Percentiles rank a stretch among this genome's conserved stretches.
These are phyloP conservation scores for Pyrenopolyporus hunteri DNA, from an alignment of 495 filamentous ascomycete genomes.

Conservation along the genomic window DNA sequence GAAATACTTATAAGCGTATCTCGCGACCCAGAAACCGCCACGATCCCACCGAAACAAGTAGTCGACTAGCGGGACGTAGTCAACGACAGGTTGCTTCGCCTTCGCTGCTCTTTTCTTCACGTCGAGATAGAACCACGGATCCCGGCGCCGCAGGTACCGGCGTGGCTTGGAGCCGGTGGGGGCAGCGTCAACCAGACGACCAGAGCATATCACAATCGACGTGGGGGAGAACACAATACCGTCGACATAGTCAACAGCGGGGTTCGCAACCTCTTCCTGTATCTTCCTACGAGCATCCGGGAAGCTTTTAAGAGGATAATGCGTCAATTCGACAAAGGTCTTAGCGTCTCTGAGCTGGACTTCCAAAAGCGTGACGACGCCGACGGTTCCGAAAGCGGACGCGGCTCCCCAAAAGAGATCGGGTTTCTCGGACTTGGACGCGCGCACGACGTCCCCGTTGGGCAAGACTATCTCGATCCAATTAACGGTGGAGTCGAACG, in stretches of 20 bases:
- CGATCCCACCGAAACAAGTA: constrained; percentile 70
- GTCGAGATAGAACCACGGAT: constrained; percentile 63
- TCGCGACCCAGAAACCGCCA: constrained; percentile 64
- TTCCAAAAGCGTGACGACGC: constrained; percentile 63
- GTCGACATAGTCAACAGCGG: constrained; percentile 54
- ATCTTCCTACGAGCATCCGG: constrained; percentile 41
- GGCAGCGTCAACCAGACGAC: constrained; percentile 50
- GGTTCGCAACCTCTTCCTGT: constrained; percentile 35
- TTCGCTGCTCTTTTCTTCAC: constrained; percentile 36
- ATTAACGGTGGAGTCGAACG: constrained; percentile 62
- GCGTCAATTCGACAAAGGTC: constrained; percentile 59
- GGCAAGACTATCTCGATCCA: constrained; percentile 65
- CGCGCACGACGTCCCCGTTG: constrained; percentile 54
- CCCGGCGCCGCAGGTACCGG: constrained; percentile 49
- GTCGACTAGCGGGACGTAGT: constrained; percentile 54
- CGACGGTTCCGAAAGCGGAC: constrained; percentile 64
- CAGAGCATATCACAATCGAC: constrained; percentile 58
- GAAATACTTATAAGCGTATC: constrained; percentile 59
- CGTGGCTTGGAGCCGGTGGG: constrained; percentile 40
- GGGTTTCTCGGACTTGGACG: constrained; percentile 46
- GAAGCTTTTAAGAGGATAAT: constrained; percentile 50
- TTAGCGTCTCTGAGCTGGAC: constrained; percentile 58
- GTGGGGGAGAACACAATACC: constrained; percentile 56
- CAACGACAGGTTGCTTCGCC: constrained; percentile 15
- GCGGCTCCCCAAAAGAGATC: constrained; percentile 66